A percentile compares a stretch with the other conserved stretches of the same genome.
Conservation (phyloP, 805 yeast genomes). For the Clavispora santaluciae region DNA sequence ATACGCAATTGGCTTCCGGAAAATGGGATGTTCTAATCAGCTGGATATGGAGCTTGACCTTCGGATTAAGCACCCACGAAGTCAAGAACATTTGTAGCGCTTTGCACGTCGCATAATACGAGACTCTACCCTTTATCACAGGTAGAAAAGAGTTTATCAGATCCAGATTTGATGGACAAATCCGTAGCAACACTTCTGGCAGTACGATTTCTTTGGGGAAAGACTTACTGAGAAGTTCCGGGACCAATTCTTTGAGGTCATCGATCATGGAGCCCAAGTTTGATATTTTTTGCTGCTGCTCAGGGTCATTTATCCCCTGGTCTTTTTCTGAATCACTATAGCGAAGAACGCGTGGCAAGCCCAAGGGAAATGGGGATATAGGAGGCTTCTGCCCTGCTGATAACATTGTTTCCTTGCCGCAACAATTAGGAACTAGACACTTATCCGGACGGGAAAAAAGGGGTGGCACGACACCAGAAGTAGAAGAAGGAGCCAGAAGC, state of each 20-base stretch:
- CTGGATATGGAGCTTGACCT: constrained; percentile 49
- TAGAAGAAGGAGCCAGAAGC: background rate
- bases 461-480: background rate
- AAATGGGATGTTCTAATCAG: constrained; percentile 30
- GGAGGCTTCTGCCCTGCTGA: background rate
- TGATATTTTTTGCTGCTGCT: constrained; percentile 32
- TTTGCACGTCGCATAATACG: constrained; percentile 54
- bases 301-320: background rate
- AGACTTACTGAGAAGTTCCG: constrained; percentile 43
- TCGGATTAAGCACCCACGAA: constrained; percentile 51
- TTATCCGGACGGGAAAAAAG: background rate
- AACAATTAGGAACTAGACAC: background rate
- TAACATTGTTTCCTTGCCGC: background rate
- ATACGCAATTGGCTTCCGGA: constrained; percentile 27
- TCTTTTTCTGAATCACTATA: background rate
- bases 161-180: constrained; percentile 50
- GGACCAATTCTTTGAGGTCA: constrained; percentile 44
- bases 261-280: constrained; percentile 55
- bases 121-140: constrained; percentile 46
- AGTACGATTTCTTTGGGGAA: constrained; percentile 44
- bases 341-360: background rate
- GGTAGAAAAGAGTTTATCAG: constrained; percentile 49
- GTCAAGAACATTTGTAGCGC: constrained; percentile 51
- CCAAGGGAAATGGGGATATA: background rate
- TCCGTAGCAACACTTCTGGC: constrained; percentile 44